Conservation (phyloP, 202 grass and related monocot genomes). For the Panicum virgatum region DNA sequence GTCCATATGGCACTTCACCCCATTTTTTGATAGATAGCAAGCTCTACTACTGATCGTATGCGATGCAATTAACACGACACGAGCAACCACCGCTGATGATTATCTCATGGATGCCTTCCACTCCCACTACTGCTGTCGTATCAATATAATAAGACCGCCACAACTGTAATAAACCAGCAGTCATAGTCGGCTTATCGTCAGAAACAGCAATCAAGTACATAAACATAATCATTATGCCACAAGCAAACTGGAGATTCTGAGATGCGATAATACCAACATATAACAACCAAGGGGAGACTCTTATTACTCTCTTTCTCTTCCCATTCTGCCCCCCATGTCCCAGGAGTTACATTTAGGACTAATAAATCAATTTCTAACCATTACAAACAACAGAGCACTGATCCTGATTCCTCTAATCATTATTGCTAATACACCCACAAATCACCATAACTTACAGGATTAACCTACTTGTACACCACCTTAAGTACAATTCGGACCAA, state of each 20-base stretch:
- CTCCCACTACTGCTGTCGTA: not conserved
- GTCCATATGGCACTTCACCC: not conserved
- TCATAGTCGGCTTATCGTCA: not conserved
- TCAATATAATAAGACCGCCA: not conserved
- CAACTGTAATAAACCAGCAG: not conserved
- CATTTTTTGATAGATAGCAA: no score
- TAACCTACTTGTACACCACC: slow-evolving; percentile 43
- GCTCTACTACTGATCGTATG: no score
- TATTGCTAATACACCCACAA: slow-evolving; percentile 39
- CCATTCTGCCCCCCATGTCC: not conserved
- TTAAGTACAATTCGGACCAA: slow-evolving; percentile 36
- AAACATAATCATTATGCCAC: not conserved
- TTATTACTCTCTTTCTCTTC: slow-evolving; percentile 26
- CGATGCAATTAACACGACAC: not conserved
- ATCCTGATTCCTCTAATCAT: slow-evolving; percentile 35
- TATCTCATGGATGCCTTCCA: no score
- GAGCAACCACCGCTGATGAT: not conserved
- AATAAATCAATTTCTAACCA: not conserved
- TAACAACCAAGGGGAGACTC: not conserved
- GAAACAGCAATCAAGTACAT: not conserved
- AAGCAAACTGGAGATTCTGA: no score
- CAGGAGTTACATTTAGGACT: slow-evolving; percentile 20
- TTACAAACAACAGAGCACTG: slow-evolving; percentile 4
- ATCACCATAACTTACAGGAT: slow-evolving; percentile 40
- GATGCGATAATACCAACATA: no score